phyloP scores from a whole-genome alignment of 2,329 filamentous ascomycete genomes.

The Talaromyces rugulosus region DNA sequence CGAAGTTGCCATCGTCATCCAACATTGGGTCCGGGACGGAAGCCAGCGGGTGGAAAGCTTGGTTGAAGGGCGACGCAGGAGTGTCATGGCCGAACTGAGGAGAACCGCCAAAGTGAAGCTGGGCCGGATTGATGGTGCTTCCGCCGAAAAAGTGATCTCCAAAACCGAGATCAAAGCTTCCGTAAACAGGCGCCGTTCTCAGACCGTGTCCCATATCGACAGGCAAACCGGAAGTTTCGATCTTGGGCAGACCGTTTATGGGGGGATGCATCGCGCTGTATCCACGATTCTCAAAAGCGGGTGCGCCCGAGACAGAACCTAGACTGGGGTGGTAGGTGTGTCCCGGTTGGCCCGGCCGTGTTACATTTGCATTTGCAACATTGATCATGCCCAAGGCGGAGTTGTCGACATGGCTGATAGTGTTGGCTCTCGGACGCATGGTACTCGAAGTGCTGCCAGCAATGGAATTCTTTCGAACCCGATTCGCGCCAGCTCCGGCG shows the following conservation, averaged over 20 bases:
- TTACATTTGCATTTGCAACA: slow-evolving; percentile 22
- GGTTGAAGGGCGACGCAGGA: slow-evolving; percentile 38
- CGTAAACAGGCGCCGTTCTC: slow-evolving; percentile 72
- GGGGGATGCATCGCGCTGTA: slow-evolving; percentile 54
- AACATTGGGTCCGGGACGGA: slow-evolving; percentile 54
- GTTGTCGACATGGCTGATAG: slow-evolving; percentile 87
- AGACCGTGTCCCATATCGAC: slow-evolving; percentile 65
- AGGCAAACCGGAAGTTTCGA: slow-evolving; percentile 72
- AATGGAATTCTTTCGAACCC: slow-evolving; percentile 89
- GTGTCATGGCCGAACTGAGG: slow-evolving; percentile 51
- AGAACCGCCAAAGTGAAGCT: slow-evolving; percentile 79
- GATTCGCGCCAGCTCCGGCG: slow-evolving; percentile 61
- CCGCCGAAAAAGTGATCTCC: slow-evolving; percentile 56
- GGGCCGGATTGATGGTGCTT: slow-evolving; percentile 59
- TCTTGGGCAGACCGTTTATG: slow-evolving; percentile 67
- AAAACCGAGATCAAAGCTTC: slow-evolving; percentile 66
- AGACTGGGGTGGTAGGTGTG: slow-evolving; percentile 73
- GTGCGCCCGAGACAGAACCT: slow-evolving; percentile 55
- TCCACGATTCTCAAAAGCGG: slow-evolving; percentile 62
- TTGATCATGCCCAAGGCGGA: slow-evolving; percentile 63
- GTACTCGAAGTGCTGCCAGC: slow-evolving; percentile 50
- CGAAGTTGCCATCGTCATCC: slow-evolving; percentile 69
- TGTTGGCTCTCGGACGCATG: slow-evolving; percentile 89
- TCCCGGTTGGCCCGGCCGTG: slow-evolving; percentile 31
- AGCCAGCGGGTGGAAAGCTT: slow-evolving; percentile 45